Conservation (phyloP, 176 grass and related monocot genomes). For the Otatea glauca region DNA sequence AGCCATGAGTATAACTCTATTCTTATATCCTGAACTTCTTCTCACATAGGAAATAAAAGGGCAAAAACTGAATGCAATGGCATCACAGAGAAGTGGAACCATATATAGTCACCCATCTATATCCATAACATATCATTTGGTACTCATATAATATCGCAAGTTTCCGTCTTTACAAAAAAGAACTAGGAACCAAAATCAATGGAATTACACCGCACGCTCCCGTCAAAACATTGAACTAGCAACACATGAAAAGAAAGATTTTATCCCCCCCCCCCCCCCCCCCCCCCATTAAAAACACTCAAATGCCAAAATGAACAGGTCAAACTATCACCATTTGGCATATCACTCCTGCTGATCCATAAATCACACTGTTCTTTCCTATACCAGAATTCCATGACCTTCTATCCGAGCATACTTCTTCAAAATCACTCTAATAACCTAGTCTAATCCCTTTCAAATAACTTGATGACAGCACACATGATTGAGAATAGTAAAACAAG, state of each 20-base stretch:
- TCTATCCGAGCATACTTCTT: slow-evolving; percentile 16
- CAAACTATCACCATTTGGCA: not conserved
- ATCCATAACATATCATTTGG: not conserved
- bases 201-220: too few relatives aligned
- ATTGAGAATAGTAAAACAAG: not conserved
- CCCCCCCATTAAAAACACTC: too few relatives aligned
- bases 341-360: not conserved
- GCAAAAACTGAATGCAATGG: not conserved
- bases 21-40: slow-evolving; percentile 5
- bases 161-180: not conserved
- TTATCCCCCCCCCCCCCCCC: too few relatives aligned
- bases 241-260: too few relatives aligned
- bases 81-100: not conserved
- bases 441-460: slow-evolving; percentile 4
- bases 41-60: not conserved
- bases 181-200: not conserved
- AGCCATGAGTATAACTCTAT: not conserved
- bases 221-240: too few relatives aligned
- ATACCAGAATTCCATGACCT: not conserved
- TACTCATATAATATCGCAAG: not conserved
- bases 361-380: slow-evolving; percentile 3
- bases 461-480: not conserved
- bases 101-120: not conserved
- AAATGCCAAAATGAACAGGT: not conserved
- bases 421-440: not conserved